phyloP scores from a whole-genome alignment of 768 basidiomycete genomes.

The Lactifluus subvellereus region DNA sequence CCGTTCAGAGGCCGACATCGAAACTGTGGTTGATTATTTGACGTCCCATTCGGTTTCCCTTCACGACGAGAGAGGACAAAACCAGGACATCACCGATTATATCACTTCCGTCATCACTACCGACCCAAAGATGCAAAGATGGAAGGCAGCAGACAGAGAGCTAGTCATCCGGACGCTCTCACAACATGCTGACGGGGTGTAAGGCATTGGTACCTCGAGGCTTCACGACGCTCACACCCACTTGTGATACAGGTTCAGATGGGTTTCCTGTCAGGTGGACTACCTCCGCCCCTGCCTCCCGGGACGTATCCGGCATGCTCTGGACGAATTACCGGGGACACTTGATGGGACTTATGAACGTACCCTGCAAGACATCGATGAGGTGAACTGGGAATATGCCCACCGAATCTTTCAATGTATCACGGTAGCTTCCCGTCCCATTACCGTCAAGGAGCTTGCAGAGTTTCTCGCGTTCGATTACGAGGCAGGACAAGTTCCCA shows the following conservation, averaged over 20 bases:
- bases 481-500: background rate
- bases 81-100: too few relatives aligned
- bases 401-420: conserved; percentile 11
- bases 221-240: background rate
- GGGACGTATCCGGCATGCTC: background rate
- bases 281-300: background rate
- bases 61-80: too few relatives aligned
- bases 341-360: conserved; percentile 3
- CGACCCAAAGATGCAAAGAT: too few relatives aligned
- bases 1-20: too few relatives aligned
- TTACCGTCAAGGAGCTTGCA: conserved; percentile 1
- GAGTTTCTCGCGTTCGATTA: conserved; percentile 4
- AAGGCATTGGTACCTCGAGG: background rate
- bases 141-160: too few relatives aligned
- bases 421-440: background rate
- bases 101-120: too few relatives aligned
- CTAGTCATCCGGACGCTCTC: too few relatives aligned
- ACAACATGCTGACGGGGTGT: too few relatives aligned
- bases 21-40: too few relatives aligned
- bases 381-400: background rate
- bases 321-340: background rate
- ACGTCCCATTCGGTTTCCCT: too few relatives aligned
- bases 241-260: background rate
- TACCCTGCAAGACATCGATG: background rate
- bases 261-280: background rate